phyloP scores from a whole-genome alignment of 2,329 filamentous ascomycete genomes.

The Ascochyta viciae-villosae region DNA sequence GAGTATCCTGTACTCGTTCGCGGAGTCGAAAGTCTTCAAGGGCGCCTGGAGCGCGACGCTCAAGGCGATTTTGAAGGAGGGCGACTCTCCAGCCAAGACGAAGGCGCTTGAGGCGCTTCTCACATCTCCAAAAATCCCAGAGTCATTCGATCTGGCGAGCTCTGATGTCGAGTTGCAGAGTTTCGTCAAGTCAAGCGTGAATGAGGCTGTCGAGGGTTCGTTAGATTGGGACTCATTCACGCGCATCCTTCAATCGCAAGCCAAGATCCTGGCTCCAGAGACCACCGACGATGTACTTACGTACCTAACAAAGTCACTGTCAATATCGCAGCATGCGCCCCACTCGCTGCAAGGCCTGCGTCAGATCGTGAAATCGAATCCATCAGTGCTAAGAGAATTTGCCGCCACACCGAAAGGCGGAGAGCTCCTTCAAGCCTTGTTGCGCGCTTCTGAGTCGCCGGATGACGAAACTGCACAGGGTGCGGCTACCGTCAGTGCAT shows the following conservation, averaged over 20 bases:
- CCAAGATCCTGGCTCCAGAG: conserved; percentile 41
- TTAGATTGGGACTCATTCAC: conserved; percentile 47
- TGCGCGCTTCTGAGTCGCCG: conserved; percentile 61
- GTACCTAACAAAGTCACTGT: conserved; percentile 49
- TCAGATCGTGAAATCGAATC: conserved; percentile 51
- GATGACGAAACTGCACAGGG: conserved; percentile 59
- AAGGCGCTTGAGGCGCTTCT: conserved; percentile 44
- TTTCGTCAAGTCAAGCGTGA: conserved; percentile 42
- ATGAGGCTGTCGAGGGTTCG: conserved; percentile 39
- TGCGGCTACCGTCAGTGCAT: conserved; percentile 49
- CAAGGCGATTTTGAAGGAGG: conserved; percentile 35
- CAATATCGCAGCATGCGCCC: conserved; percentile 42
- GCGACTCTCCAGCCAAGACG: conserved; percentile 36
- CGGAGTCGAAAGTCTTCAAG: conserved; percentile 38
- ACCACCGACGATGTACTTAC: conserved; percentile 50
- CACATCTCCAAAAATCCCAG: conserved; percentile 45
- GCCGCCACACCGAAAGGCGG: conserved; percentile 55
- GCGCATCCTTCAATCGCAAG: conserved; percentile 45
- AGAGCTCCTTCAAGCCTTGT: conserved; percentile 59
- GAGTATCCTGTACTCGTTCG: conserved; percentile 65
- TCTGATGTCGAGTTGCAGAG: conserved; percentile 46
- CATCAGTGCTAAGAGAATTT: conserved; percentile 53
- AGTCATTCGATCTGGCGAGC: conserved; percentile 45
- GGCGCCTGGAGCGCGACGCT: conserved; percentile 41
- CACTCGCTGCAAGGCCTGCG: conserved; percentile 55